These are phyloP conservation scores for Mimosa bimucronata DNA, from an alignment of 306 rosid species.

Conservation along the genomic window DNA sequence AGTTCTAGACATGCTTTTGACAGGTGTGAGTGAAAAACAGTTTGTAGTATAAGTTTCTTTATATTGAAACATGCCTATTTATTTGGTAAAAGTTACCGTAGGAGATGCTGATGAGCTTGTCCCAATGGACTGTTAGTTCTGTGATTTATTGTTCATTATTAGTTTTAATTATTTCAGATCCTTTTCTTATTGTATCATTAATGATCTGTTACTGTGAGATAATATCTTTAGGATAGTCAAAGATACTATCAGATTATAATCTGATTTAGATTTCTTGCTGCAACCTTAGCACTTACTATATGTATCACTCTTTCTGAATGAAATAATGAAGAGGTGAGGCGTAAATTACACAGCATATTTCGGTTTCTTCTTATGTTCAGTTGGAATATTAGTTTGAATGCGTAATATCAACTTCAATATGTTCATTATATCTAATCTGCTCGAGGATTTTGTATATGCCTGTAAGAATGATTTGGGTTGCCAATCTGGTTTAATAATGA, in stretches of 20 bases:
- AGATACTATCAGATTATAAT: neutral
- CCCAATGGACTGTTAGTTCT: neutral
- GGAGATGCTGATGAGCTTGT: neutral
- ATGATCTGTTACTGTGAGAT: too few relatives aligned
- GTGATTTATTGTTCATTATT: neutral
- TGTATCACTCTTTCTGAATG: neutral
- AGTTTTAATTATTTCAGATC: too few relatives aligned
- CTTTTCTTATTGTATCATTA: neutral
- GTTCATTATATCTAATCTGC: constrained; percentile 13
- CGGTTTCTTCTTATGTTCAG: constrained; percentile 5
- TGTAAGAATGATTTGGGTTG: neutral
- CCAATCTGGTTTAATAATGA: neutral
- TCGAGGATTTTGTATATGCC: constrained; percentile 19
- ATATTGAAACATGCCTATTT: constrained; percentile 1
- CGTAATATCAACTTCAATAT: neutral
- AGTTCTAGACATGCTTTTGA: constrained; percentile 27
- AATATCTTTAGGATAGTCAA: neutral
- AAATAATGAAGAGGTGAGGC: neutral
- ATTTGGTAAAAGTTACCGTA: constrained; percentile 11
- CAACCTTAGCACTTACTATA: neutral
- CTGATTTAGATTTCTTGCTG: neutral
- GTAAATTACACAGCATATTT: neutral
- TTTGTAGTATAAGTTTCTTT: constrained; percentile 12
- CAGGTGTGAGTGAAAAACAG: constrained; percentile 3
- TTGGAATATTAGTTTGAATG: neutral